phyloP scores from a whole-genome alignment of 345 rosid species.

The Pistacia atlantica region DNA sequence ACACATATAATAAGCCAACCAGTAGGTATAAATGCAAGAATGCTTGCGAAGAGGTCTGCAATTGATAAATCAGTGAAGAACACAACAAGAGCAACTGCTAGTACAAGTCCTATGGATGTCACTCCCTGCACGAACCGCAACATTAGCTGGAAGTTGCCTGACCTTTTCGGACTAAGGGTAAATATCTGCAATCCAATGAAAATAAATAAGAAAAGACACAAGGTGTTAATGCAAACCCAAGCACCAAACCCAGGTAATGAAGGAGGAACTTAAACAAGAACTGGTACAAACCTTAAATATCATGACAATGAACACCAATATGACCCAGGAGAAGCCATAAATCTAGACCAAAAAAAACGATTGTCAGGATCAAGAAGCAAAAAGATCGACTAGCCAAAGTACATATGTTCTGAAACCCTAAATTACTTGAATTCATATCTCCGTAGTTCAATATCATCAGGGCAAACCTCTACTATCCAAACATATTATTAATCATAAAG shows the following conservation, averaged over 20 bases:
- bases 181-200: constrained; percentile 56
- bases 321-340: constrained; percentile 92
- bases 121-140: constrained; percentile 85
- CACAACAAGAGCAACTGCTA: constrained; percentile 64
- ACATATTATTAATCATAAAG: not conserved
- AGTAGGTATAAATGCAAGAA: constrained; percentile 88
- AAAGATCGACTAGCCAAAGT: not conserved
- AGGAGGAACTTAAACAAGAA: constrained; percentile 1
- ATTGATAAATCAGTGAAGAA: constrained; percentile 61
- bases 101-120: constrained; percentile 60
- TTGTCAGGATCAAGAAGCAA: constrained; percentile 23
- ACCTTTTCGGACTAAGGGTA: constrained; percentile 74
- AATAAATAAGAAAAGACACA: not conserved
- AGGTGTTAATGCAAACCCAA: not conserved
- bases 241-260: constrained; percentile 9
- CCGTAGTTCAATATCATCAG: not conserved
- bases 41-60: constrained; percentile 79
- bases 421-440: not conserved
- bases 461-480: not conserved
- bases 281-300: constrained; percentile 67
- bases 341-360: constrained; percentile 47
- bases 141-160: constrained; percentile 60
- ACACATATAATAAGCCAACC: constrained; percentile 85
- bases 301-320: constrained; percentile 64
- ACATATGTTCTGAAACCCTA: not conserved